Base-by-base conservation (phyloP, 805 yeast species). In the Ogataea thermomethanolica region DNA sequence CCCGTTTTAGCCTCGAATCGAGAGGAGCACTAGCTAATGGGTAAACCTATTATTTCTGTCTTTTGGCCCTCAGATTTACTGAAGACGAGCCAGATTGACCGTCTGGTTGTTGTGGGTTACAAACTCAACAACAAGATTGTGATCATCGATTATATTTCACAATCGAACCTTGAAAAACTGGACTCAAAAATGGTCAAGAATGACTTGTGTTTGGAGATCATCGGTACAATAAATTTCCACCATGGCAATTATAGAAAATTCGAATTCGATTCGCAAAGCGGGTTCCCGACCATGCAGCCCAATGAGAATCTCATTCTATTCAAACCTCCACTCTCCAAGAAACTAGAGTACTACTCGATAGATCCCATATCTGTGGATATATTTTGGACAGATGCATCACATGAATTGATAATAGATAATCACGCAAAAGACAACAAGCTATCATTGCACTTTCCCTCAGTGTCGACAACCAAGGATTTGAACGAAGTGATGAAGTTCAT, bases 311-410 rank as follows among this genome's bases (percentile, higher is more conserved):
- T 79, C 2, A 61, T 83, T 4, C 51, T 73, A n/a, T 89, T 78
- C 55, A 73, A 74, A 20, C 83, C 93, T 1, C 97, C 97, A 0
- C 72, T 74, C 31, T 76, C 83, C 13, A 70, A 69, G 22, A 73
- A 76, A 43, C 70, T 90, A 69, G 95, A 89, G 49, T 87, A 84
- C 57, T 83, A 78, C 48, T 81, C 96, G 0, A 57, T 81, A 3
- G 65, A 71, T n/a, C 95, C 96, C 0, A 84, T 88, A 3, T 64
- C 78, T 3, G 69, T 89, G 8, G 82, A 81, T 47, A 70, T 74
- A 3, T 69, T 71, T 30, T 62, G 65, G 66, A 55, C 55, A 5
- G 37, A 50, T 9, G 33, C 44, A 7, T 32, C 45, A 8, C 46
- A 44, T n/a, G 50, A 50, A 13, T 28, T 29, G 5, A 24, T 30